Evolutionary conservation across 257 asterid species (phyloP), one percentile per base, ranked within the genome.

Genomic region (Hygrophila difformis): DNA sequence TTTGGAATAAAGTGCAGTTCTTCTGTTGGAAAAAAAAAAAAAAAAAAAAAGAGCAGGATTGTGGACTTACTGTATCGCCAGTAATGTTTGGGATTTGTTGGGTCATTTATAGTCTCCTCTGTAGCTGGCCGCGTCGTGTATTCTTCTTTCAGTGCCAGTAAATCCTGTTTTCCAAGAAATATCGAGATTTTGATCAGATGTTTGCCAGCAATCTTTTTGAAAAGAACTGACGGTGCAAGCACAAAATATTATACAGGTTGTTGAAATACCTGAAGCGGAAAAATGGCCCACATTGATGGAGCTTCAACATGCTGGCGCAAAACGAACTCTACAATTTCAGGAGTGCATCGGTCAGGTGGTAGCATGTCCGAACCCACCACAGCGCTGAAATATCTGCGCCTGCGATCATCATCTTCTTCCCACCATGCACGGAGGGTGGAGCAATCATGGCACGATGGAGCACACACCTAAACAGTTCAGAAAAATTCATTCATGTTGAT

Each of bases 181-280:
- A n/a, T n/a, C n/a, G n/a, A n/a, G n/a, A n/a, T n/a, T n/a, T n/a
- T n/a, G n/a, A n/a, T n/a, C n/a, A n/a, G n/a, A n/a, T n/a, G n/a
- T n/a, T n/a, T n/a, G n/a, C n/a, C n/a, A n/a, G n/a, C n/a, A n/a
- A n/a, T n/a, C n/a, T n/a, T n/a, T n/a, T n/a, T n/a, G n/a, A n/a
- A n/a, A n/a, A n/a, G n/a, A n/a, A n/a, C n/a, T n/a, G n/a, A n/a
- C n/a, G n/a, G n/a, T n/a, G n/a, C n/a, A n/a, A n/a, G n/a, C n/a
- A n/a, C n/a, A n/a, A n/a, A n/a, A n/a, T n/a, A n/a, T n/a, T n/a
- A n/a, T n/a, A n/a, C n/a, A n/a, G n/a, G n/a, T n/a, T n/a, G n/a
- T n/a, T n/a, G n/a, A n/a, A n/a, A n/a, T n/a, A 89, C 96, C 98
- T 89, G 96, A 57, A 89, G 94, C 34, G 98, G 98, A 26, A 85